Conservation (phyloP, 108 stramenopile genomes). For the Cyclotella choctawhatcheeana region DNA sequence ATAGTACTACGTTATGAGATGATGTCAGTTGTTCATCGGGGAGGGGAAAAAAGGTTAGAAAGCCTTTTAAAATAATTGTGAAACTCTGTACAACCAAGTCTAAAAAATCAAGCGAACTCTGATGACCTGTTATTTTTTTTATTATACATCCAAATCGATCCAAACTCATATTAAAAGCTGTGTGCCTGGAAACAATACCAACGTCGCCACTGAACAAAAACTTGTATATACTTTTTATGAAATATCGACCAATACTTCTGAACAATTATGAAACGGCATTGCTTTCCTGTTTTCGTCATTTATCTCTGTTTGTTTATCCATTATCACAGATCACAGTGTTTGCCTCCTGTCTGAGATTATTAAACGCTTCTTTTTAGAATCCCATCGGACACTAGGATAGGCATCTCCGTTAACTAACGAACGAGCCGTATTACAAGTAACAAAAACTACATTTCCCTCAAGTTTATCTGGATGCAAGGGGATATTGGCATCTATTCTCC, state of each 20-base stretch:
- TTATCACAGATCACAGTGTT: not conserved
- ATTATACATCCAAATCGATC: too few relatives aligned
- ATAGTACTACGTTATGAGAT: not conserved
- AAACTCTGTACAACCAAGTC: too few relatives aligned
- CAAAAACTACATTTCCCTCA: slow-evolving; percentile 57
- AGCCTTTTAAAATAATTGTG: not conserved
- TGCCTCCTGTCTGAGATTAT: slow-evolving; percentile 19
- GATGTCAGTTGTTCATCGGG: not conserved
- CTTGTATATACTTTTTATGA: too few relatives aligned
- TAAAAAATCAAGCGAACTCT: too few relatives aligned
- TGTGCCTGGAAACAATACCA: too few relatives aligned
- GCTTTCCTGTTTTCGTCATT: too few relatives aligned
- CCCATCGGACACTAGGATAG: slow-evolving; percentile 49
- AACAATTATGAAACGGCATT: too few relatives aligned
- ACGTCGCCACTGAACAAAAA: too few relatives aligned
- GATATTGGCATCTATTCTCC: slow-evolving; percentile 68
- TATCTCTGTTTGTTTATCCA: too few relatives aligned
- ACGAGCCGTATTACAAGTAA: slow-evolving; percentile 65
- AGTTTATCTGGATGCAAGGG: slow-evolving; percentile 66
- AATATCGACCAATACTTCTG: too few relatives aligned
- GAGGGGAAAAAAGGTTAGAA: not conserved
- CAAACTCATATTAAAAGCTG: too few relatives aligned
- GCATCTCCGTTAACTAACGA: slow-evolving; percentile 61
- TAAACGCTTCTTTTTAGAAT: slow-evolving; percentile 28
- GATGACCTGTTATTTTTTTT: too few relatives aligned